phyloP scores from a whole-genome alignment of 257 asterid species.

The Solanum infundibuliforme region DNA sequence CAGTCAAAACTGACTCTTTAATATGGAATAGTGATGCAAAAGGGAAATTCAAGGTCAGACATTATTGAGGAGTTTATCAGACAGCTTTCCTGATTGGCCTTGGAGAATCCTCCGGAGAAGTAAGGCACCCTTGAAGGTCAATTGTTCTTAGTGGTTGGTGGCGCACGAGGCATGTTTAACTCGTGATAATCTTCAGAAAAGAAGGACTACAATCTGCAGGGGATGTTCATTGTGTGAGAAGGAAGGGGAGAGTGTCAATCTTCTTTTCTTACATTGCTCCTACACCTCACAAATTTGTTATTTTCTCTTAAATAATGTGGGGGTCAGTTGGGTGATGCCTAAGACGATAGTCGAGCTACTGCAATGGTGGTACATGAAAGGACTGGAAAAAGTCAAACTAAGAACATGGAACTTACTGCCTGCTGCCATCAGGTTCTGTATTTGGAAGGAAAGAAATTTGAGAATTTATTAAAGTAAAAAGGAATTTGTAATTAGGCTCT shows the following conservation, averaged over 20 bases:
- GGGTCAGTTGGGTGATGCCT: background rate
- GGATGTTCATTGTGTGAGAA: background rate
- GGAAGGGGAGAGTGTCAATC: background rate
- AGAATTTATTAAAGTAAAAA: background rate
- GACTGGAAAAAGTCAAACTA: background rate
- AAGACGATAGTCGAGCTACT: background rate
- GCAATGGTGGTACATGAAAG: background rate
- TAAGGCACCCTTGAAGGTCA: background rate
- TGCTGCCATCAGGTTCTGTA: background rate
- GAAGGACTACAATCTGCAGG: background rate
- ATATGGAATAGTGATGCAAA: background rate
- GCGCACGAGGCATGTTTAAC: background rate
- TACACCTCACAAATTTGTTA: background rate
- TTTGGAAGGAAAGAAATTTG: background rate
- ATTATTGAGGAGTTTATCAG: background rate
- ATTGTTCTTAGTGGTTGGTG: background rate
- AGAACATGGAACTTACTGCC: background rate
- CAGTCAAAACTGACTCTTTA: background rate
- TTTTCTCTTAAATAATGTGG: background rate
- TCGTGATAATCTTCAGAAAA: background rate
- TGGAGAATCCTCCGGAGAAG: background rate
- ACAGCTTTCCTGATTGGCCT: background rate
- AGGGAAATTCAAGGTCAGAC: background rate
- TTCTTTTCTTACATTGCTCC: background rate
- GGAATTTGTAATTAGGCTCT: background rate